Evolutionary conservation across 768 basidiomycete genomes (phyloP).

Genomic region (Xerocomus potaroensis): DNA sequence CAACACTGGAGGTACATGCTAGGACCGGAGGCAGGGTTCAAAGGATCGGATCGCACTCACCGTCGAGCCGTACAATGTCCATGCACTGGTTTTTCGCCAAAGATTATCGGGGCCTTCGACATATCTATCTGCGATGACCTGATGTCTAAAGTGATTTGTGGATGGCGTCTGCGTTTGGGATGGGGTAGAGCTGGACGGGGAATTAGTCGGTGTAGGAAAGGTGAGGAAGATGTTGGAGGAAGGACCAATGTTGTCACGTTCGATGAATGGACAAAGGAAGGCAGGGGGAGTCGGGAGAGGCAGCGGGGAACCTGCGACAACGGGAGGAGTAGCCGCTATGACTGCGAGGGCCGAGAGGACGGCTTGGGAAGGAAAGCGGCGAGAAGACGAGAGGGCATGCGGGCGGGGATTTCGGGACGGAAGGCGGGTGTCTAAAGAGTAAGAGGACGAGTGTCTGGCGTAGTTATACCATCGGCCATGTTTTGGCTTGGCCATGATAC

Average conservation of each 20-base stretch:
- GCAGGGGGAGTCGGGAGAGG: constrained; percentile 36
- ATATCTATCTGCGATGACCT: constrained; percentile 51
- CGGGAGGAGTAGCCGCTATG: constrained; percentile 45
- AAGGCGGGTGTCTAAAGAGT: constrained; percentile 15
- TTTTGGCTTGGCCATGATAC: constrained; percentile 55
- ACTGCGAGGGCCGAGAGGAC: constrained; percentile 55
- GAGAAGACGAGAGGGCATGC: constrained; percentile 14
- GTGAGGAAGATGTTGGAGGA: background rate
- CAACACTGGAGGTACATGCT: constrained; percentile 16
- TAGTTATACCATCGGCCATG: constrained; percentile 30
- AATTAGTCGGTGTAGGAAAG: background rate
- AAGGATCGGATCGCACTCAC: constrained; percentile 34
- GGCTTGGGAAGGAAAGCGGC: constrained; percentile 41
- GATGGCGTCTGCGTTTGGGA: constrained; percentile 8
- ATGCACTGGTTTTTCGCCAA: constrained; percentile 53
- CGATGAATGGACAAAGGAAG: constrained; percentile 57
- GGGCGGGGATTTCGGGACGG: background rate
- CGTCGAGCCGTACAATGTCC: constrained; percentile 70
- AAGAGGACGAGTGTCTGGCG: constrained; percentile 12
- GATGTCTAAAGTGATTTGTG: background rate
- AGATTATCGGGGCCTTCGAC: constrained; percentile 46
- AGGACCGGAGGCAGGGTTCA: background rate
- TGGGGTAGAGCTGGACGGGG: constrained; percentile 9
- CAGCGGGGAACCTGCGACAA: constrained; percentile 45
- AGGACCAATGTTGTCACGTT: constrained; percentile 11